These are phyloP conservation scores for Calycina herbarum DNA, from an alignment of 2,329 filamentous ascomycete species.

Conservation along the genomic window DNA sequence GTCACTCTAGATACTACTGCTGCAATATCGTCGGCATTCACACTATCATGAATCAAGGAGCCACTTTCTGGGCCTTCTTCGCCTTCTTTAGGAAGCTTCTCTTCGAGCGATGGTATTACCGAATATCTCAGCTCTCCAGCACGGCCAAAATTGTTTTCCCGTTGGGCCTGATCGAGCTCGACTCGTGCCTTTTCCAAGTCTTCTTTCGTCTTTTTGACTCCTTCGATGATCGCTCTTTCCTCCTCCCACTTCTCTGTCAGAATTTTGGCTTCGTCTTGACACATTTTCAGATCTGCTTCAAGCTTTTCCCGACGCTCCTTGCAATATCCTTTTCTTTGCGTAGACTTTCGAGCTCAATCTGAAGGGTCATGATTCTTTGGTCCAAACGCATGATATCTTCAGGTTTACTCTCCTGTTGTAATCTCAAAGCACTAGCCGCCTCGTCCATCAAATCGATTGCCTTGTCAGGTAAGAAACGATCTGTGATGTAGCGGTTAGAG, in stretches of 20 bases:
- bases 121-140: conserved; percentile 92
- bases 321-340: conserved; percentile 91
- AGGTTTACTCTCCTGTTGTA: conserved; percentile 96
- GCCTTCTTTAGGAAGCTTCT: conserved; percentile 75
- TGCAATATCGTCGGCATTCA: conserved; percentile 94
- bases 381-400: conserved; percentile 92
- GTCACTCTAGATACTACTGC: conserved; percentile 87
- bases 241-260: conserved; percentile 87
- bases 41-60: conserved; percentile 83
- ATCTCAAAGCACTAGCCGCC: conserved; percentile 81
- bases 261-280: conserved; percentile 72
- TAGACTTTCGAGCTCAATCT: conserved; percentile 93
- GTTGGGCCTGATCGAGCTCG: conserved; percentile 83
- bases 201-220: conserved; percentile 82
- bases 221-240: conserved; percentile 81
- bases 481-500: conserved; percentile 94
- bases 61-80: conserved; percentile 37
- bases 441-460: conserved; percentile 97
- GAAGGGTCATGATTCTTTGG: conserved; percentile 93
- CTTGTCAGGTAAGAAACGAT: conserved; percentile 94
- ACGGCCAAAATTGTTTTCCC: conserved; percentile 82
- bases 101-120: conserved; percentile 77
- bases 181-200: conserved; percentile 83
- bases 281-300: conserved; percentile 71
- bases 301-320: conserved; percentile 83